These are phyloP conservation scores for Coemansia sp. DNA, from an alignment of 192 early-diverging fungal species.

Conservation along the genomic window DNA sequence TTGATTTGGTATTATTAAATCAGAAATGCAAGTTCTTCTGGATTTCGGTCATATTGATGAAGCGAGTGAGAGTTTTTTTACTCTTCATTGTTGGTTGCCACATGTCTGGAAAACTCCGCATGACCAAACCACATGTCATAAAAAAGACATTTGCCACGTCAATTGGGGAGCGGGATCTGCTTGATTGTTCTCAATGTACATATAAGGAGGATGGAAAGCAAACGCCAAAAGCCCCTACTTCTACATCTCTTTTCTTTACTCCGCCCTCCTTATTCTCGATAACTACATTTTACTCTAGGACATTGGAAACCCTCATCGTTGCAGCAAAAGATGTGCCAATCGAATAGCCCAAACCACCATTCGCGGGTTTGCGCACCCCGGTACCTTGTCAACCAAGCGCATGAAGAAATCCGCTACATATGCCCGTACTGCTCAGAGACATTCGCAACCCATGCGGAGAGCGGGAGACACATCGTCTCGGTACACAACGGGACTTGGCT, in stretches of 20 bases:
- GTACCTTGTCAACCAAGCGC: conserved; percentile 1
- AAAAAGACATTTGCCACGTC: conserved; percentile 4
- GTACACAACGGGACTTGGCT: conserved; percentile 16
- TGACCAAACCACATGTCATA: not conserved
- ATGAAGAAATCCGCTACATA: conserved; percentile 2
- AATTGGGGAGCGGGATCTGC: too few species aligned
- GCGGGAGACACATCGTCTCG: conserved; percentile 53
- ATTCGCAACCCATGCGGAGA: conserved; percentile 15
- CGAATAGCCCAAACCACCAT: not conserved
- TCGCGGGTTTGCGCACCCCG: not conserved
- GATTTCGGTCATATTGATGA: not conserved
- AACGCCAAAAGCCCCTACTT: too few species aligned
- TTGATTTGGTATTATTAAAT: not conserved
- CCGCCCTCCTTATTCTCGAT: not conserved
- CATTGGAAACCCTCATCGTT: too few species aligned
- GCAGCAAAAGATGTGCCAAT: not conserved
- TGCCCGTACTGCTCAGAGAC: conserved; percentile 13
- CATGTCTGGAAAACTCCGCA: not conserved
- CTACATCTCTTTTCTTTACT: not conserved
- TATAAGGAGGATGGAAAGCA: not conserved
- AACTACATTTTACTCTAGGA: too few species aligned
- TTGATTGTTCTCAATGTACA: not conserved
- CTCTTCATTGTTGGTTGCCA: not conserved
- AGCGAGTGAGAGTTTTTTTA: too few species aligned
- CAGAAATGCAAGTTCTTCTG: not conserved